These are phyloP conservation scores for Ascochyta fabae DNA, from an alignment of 2,329 filamentous ascomycete genomes.

Conservation along the genomic window DNA sequence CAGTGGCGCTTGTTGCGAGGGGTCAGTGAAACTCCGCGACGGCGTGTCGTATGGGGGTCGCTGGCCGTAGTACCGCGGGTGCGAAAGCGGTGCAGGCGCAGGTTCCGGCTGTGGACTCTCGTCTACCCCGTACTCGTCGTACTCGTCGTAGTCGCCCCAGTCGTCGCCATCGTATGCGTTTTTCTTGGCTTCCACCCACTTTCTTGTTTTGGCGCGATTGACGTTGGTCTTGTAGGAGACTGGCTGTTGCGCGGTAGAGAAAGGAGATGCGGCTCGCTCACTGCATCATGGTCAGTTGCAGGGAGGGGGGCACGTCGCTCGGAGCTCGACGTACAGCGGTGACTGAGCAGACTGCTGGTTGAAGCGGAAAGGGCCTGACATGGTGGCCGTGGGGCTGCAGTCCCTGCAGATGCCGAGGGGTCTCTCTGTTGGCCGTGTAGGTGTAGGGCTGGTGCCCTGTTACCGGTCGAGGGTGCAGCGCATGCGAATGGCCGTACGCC, in stretches of 20 bases:
- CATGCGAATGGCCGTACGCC: constrained; percentile 11
- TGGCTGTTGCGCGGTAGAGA: constrained; percentile 46
- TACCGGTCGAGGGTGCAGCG: constrained; percentile 56
- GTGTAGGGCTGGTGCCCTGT: constrained; percentile 49
- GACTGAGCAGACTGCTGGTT: constrained; percentile 44
- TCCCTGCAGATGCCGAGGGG: constrained; percentile 3
- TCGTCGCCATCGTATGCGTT: constrained; percentile 92
- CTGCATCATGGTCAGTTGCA: constrained; percentile 28
- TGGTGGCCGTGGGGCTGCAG: constrained; percentile 22
- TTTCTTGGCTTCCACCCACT: constrained; percentile 91
- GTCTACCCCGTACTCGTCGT: constrained; percentile 62
- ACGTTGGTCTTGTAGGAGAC: constrained; percentile 82
- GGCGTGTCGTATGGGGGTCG: constrained; percentile 27
- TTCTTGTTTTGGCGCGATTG: constrained; percentile 86
- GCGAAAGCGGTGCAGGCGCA: constrained; percentile 46
- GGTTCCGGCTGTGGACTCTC: constrained; percentile 51
- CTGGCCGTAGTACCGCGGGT: constrained; percentile 52
- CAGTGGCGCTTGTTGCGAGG: constrained; percentile 39
- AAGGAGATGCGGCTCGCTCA: constrained; percentile 37
- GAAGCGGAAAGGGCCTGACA: constrained; percentile 53
- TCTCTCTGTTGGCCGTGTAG: constrained; percentile 2
- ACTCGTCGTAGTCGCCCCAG: constrained; percentile 75
- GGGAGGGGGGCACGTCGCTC: background rate
- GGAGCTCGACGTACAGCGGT: constrained; percentile 44
- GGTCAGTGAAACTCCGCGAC: constrained; percentile 51